These are phyloP conservation scores for Pelargonium australe DNA, from an alignment of 441 rosid genomes.

Conservation along the genomic window DNA sequence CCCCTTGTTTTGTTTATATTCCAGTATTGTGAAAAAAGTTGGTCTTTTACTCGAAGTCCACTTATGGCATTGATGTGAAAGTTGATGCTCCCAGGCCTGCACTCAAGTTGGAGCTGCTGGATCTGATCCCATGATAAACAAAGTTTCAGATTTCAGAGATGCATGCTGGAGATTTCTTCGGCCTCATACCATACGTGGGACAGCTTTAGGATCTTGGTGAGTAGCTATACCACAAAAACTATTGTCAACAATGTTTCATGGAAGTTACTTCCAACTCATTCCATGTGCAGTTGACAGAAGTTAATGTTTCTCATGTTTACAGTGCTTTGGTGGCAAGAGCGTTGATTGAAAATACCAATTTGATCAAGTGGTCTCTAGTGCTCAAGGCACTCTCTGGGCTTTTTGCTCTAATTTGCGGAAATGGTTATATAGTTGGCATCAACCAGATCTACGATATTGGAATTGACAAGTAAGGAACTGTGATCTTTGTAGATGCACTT, in stretches of 20 bases:
- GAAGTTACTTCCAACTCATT: slow-evolving; percentile 5
- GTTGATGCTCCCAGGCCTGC: slow-evolving; percentile 57
- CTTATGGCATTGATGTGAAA: slow-evolving; percentile 24
- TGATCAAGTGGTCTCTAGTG: slow-evolving; percentile 76
- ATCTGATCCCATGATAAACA: slow-evolving; percentile 57
- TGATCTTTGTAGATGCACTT: neutral
- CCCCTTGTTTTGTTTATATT: neutral
- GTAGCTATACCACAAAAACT: slow-evolving; percentile 19
- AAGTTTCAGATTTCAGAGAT: slow-evolving; percentile 54
- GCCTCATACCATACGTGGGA: slow-evolving; percentile 95
- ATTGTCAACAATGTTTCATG: slow-evolving; percentile 14
- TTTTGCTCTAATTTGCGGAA: slow-evolving; percentile 84
- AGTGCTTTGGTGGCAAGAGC: slow-evolving; percentile 92
- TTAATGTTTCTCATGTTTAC: slow-evolving; percentile 26
- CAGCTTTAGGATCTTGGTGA: slow-evolving; percentile 73
- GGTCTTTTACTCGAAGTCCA: slow-evolving; percentile 12
- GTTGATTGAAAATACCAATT: slow-evolving; percentile 67
- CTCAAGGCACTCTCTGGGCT: slow-evolving; percentile 78
- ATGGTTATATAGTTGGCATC: slow-evolving; percentile 96
- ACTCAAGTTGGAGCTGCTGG: slow-evolving; percentile 70
- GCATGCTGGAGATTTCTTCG: slow-evolving; percentile 96
- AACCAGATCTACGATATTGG: slow-evolving; percentile 93
- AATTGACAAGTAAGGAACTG: slow-evolving; percentile 71
- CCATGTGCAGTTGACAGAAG: slow-evolving; percentile 14
- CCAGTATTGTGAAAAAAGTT: neutral